A percentile compares a stretch with the other conserved stretches of the same genome.
Conservation (phyloP, 768 basidiomycete species). For the Hygrophoropsis aurantiaca region DNA sequence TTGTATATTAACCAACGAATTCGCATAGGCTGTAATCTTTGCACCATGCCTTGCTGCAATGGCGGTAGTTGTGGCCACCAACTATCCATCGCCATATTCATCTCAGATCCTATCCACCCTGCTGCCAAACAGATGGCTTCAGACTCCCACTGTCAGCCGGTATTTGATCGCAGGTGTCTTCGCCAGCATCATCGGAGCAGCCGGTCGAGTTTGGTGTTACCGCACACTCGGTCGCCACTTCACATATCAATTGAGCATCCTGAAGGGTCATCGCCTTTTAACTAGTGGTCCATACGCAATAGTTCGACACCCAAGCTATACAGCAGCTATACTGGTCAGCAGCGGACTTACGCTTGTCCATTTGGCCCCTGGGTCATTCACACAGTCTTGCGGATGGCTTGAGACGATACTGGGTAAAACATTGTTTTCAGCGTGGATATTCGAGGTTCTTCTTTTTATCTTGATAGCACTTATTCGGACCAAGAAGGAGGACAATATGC, state of each 20-base stretch:
- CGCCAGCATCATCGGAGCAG: constrained; percentile 33
- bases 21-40: too few relatives aligned
- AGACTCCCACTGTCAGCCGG: too few relatives aligned
- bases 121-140: too few relatives aligned
- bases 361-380: constrained; percentile 29
- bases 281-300: constrained; percentile 34
- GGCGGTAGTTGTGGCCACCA: too few relatives aligned
- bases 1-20: too few relatives aligned
- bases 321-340: constrained; percentile 19
- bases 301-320: constrained; percentile 37
- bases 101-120: too few relatives aligned
- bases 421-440: constrained; percentile 27
- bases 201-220: constrained; percentile 38
- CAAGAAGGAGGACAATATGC: constrained; percentile 20
- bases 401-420: constrained; percentile 12
- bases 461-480: constrained; percentile 29
- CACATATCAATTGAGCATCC: constrained; percentile 34
- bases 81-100: too few relatives aligned
- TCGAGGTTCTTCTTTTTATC: constrained; percentile 18
- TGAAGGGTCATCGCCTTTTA: constrained; percentile 28
- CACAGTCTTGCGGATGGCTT: constrained; percentile 27
- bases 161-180: constrained; percentile 32
- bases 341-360: constrained; percentile 30
- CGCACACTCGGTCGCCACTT: constrained; percentile 31
- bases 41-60: too few relatives aligned